Base-by-base conservation (phyloP, 208 protist species). In the Blechomonas ayalai region DNA sequence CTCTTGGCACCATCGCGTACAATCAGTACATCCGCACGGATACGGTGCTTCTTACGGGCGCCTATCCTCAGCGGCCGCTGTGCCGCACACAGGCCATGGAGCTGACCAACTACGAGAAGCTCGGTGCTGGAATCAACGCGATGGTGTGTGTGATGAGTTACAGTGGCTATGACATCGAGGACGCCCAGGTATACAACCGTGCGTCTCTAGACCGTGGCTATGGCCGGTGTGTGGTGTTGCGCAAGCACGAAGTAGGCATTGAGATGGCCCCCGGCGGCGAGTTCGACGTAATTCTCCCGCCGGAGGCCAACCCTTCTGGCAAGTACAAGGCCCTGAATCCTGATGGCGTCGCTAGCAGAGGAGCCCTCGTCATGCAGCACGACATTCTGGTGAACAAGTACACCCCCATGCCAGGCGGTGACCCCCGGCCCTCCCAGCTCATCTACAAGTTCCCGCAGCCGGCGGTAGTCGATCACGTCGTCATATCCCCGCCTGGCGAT, bases 131-230 rank as follows among this genome's bases (percentile, higher is more conserved):
- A 15, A 97, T 99, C 32, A 99, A 99, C 76, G 97, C 97, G 12
- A 98, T 97, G 58, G 95, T 99, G 16, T 98, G 97, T 19, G 97
- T 99, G 22, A 98, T 99, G 95, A 96, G 77, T 34, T 99, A 99
- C 68, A 98, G 97, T 24, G 99, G 99, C 0, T 99, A 99, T 76
- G 98, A 99, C 79, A 99, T 99, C 57, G 99, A 99, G 77, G 99
- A 99, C 84, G 98, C 98, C 16, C 60, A 99, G 10, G 93, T 99
- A 29, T 86, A 99, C 47, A 99, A 99, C 66, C 86, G 97, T 18
- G 51, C 76, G 20, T 61, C 78, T 8, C 68, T 99, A 26, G 98
- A 99, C 56, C 76, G 98, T 28, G 97, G 98, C 19, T 98, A 97
- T 63, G 96, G 94, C 16, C 74, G 97, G 15, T 98, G 95, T 61